Evolutionary conservation across 2,329 filamentous ascomycete genomes (phyloP).

Genomic region (Magnaporthiopsis incrustans): DNA sequence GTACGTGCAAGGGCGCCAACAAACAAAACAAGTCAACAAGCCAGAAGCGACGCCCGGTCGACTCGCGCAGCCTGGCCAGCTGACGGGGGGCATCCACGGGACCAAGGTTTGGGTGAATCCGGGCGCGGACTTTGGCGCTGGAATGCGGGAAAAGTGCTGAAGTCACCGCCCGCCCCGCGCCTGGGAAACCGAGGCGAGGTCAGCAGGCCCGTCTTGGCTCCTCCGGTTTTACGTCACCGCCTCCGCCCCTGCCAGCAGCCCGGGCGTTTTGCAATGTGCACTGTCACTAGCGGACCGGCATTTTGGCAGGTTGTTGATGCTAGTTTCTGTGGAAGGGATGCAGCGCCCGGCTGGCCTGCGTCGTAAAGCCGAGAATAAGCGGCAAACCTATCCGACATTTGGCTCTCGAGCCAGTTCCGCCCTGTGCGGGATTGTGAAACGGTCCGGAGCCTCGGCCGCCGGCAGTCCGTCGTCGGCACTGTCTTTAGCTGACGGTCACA

Average conservation of each 20-base stretch:
- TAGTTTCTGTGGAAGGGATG: not conserved
- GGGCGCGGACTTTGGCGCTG: no score
- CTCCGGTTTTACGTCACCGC: constrained; percentile 4
- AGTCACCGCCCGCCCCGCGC: no score
- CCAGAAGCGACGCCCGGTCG: not conserved
- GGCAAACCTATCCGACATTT: constrained; percentile 2
- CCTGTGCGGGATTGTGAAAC: not conserved
- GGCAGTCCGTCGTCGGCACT: not conserved
- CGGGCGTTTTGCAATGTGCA: not conserved
- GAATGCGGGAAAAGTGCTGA: not conserved
- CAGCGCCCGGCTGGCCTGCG: not conserved
- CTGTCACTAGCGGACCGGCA: not conserved
- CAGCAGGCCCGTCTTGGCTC: constrained; percentile 3
- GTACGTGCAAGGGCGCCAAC: not conserved
- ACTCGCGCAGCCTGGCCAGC: not conserved
- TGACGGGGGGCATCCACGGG: not conserved
- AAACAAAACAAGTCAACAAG: not conserved
- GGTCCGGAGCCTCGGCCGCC: no score
- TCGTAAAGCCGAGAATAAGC: constrained; percentile 17
- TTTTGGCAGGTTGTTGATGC: not conserved
- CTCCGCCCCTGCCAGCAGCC: not conserved
- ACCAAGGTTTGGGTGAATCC: not conserved
- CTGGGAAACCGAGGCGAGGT: not conserved
- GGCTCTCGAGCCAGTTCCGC: not conserved
- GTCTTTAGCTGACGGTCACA: not conserved